Evolutionary conservation across 2,329 filamentous ascomycete species (phyloP), one percentile per base, ranked within the genome.

Genomic region (Rugonectria rugulosa): DNA sequence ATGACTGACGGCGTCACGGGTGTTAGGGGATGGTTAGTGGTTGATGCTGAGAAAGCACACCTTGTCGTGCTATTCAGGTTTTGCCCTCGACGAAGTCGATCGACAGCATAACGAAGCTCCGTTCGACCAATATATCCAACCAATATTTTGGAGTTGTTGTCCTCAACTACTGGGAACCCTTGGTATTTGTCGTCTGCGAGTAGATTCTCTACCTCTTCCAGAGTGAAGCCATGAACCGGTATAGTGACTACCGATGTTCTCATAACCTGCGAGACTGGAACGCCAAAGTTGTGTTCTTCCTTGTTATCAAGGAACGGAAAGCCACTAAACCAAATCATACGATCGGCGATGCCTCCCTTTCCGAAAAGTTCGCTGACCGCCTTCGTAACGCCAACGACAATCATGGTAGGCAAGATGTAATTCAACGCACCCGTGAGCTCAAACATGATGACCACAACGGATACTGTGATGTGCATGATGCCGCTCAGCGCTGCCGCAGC

Each of bases 401-500:
- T 97, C 95, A 99, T 99, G 12, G 94, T 98, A 0, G 95, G 95
- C 23, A 99, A 79, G 62, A 99, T 98, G 70, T 99, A 99, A 2
- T 93, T 97, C 57, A 98, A 78, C 6, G 95, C 95, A n/a, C 95
- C 95, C 0, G 95, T 99, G 43, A 99, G 83, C 75, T 99, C 95
- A 69, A 98, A 98, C 95, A 99, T 98, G 73, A 99, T 99, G 68
- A 99, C 95, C 2, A 97, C 94, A 9, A 99, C 92, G 0, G 93
- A 96, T 14, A 99, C 88, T 0, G 94, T 97, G 60, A 99, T 90
- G 73, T 98, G 95, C 94, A 98, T 99, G 69, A 98, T 97, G 9
- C 95, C 95, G 72, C 90, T 94, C 20, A 99, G 80, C 0, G 95
- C 91, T 2, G 95, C 94, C 0, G 88, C 95, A 5, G 95, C 95